Evolutionary conservation across 257 asterid species (phyloP).

Genomic region (Solanum raphanifolium): DNA sequence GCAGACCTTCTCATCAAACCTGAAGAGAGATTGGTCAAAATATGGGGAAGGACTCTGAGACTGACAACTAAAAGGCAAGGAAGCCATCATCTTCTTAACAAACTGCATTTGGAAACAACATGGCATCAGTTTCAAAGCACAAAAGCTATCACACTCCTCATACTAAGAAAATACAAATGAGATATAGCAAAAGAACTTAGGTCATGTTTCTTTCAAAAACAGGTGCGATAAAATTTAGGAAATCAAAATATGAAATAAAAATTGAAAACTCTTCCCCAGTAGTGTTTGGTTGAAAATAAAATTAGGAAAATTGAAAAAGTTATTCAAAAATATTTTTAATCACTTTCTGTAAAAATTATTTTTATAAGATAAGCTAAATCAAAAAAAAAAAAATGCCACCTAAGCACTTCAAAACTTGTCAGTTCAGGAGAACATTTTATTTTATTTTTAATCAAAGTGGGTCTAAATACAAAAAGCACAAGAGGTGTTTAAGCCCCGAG

Average conservation of each 20-base stretch:
- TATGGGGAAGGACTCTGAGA: slow-evolving; percentile 98
- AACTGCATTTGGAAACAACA: slow-evolving; percentile 41
- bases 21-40: slow-evolving; percentile 86
- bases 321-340: background rate
- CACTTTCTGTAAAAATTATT: background rate
- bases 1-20: slow-evolving; percentile 89
- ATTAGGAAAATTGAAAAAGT: background rate
- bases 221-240: background rate
- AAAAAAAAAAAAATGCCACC: background rate
- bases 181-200: background rate
- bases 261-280: background rate
- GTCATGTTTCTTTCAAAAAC: background rate
- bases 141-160: background rate
- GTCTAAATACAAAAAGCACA: background rate
- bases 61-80: slow-evolving; percentile 76
- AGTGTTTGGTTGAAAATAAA: background rate
- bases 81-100: slow-evolving; percentile 72
- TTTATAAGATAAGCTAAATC: background rate
- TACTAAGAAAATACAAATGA: background rate
- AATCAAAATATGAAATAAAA: background rate
- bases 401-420: background rate
- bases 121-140: background rate
- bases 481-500: background rate
- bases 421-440: background rate
- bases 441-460: background rate